These are phyloP conservation scores for Brassica hybrid DNA, from an alignment of 441 rosid species.

Conservation along the genomic window DNA sequence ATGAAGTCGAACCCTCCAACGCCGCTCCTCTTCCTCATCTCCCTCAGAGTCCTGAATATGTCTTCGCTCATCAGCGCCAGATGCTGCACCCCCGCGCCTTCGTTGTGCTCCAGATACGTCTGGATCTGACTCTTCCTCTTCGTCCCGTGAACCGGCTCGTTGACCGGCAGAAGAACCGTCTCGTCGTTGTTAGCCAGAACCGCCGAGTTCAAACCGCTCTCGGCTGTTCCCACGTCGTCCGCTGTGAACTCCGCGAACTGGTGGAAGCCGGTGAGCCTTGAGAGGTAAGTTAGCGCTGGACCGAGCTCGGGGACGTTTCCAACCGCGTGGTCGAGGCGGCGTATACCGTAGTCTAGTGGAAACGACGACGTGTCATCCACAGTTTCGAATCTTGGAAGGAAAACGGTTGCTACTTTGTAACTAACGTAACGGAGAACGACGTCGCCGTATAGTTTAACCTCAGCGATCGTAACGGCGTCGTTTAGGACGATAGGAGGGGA, in stretches of 20 bases:
- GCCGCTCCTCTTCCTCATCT: constrained; percentile 76
- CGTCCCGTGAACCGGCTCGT: constrained; percentile 91
- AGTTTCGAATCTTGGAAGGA: constrained; percentile 74
- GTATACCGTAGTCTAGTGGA: constrained; percentile 76
- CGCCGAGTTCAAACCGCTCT: constrained; percentile 83
- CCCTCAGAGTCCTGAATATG: constrained; percentile 80
- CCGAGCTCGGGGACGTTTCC: constrained; percentile 86
- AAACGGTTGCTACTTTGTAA: constrained; percentile 37
- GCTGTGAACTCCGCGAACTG: constrained; percentile 92
- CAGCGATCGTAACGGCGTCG: constrained; percentile 56
- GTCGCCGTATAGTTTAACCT: constrained; percentile 82
- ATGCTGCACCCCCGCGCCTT: constrained; percentile 92
- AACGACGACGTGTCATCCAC: constrained; percentile 58
- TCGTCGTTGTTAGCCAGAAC: constrained; percentile 84
- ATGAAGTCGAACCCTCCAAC: constrained; percentile 93
- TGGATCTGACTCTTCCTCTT: constrained; percentile 96
- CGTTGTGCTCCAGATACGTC: constrained; percentile 92
- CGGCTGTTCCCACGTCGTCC: constrained; percentile 84
- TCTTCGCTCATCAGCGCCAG: constrained; percentile 75
- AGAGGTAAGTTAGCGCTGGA: constrained; percentile 66
- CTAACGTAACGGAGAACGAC: constrained; percentile 85
- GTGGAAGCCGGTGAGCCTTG: constrained; percentile 80
- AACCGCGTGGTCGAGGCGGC: constrained; percentile 85
- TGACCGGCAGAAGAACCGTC: constrained; percentile 76
- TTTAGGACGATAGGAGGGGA: constrained; percentile 53